Percentiles rank a stretch among this genome's conserved stretches.
Conservation (phyloP, 805 yeast genomes). For the Wickerhamiella hasegawae region DNA sequence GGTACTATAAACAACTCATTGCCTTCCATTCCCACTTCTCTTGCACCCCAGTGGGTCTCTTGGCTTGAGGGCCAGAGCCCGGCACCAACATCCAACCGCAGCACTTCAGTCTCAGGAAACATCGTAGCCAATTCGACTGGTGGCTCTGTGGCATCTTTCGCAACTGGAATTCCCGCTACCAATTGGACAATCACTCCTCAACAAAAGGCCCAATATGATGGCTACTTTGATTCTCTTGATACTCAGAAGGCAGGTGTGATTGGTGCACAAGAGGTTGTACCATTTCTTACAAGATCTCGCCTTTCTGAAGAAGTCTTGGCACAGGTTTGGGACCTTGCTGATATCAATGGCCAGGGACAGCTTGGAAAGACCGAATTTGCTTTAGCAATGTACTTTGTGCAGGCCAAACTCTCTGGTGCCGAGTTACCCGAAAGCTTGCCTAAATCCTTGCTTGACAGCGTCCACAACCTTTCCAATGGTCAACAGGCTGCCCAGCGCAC, state of each 20-base stretch:
- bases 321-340: constrained; percentile 86
- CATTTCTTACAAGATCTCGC: constrained; percentile 75
- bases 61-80: constrained; percentile 13
- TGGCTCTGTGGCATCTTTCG: constrained; percentile 3
- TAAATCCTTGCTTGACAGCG: constrained; percentile 7
- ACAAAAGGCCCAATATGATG: constrained; percentile 62
- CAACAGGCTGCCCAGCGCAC: constrained; percentile 5
- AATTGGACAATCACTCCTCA: constrained; percentile 59
- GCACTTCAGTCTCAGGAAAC: background rate
- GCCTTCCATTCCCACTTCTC: constrained; percentile 35
- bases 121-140: background rate
- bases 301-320: constrained; percentile 76
- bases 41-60: constrained; percentile 26
- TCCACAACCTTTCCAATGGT: background rate
- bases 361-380: constrained; percentile 75
- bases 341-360: constrained; percentile 69
- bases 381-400: constrained; percentile 85
- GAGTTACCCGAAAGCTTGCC: constrained; percentile 45
- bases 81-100: background rate
- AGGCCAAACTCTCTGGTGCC: constrained; percentile 62
- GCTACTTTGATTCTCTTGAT: constrained; percentile 66
- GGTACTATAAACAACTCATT: constrained; percentile 52
- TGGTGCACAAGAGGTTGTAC: constrained; percentile 70
- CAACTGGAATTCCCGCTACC: constrained; percentile 4
- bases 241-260: constrained; percentile 43